Percentiles rank a stretch among this genome's conserved stretches.
phyloP scores from a whole-genome alignment of 805 yeast species.

The Wickerhamiella azyma region DNA sequence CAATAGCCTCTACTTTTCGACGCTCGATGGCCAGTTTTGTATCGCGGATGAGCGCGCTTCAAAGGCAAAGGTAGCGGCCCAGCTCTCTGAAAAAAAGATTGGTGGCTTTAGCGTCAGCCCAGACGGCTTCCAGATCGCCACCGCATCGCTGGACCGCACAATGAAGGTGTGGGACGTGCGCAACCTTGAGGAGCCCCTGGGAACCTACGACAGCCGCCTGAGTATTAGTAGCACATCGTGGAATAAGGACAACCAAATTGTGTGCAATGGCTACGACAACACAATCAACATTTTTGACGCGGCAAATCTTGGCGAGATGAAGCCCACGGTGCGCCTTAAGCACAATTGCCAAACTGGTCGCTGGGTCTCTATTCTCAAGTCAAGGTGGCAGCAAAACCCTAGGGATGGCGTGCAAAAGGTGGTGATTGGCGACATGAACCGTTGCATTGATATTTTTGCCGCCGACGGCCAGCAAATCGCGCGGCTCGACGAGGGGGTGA shows the following conservation, averaged over 20 bases:
- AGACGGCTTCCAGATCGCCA: conserved; percentile 51
- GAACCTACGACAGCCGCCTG: conserved; percentile 56
- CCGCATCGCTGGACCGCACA: conserved; percentile 81
- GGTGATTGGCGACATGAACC: conserved; percentile 85
- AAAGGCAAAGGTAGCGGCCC: conserved; percentile 21
- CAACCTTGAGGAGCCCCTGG: conserved; percentile 25
- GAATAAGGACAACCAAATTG: conserved; percentile 52
- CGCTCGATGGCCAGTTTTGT: conserved; percentile 68
- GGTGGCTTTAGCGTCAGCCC: conserved; percentile 85
- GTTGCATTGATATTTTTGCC: conserved; percentile 70
- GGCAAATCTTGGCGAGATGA: conserved; percentile 27
- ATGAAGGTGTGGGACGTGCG: conserved; percentile 81
- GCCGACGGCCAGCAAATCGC: conserved; percentile 67
- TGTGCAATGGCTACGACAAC: conserved; percentile 90
- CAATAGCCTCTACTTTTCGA: conserved; percentile 55
- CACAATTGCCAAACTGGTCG: conserved; percentile 96
- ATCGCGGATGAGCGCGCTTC: conserved; percentile 51
- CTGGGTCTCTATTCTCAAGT: conserved; percentile 87
- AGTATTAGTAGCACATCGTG: conserved; percentile 81
- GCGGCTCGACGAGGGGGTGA: conserved; percentile 45
- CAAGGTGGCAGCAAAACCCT: conserved; percentile 73
- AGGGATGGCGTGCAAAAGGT: conserved; percentile 64
- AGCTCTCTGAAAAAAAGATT: conserved; percentile 80
- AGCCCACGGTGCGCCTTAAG: conserved; percentile 49
- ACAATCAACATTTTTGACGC: conserved; percentile 55